Conservation (phyloP, 495 filamentous ascomycete species). For the Lasiosphaeris hirsuta region DNA sequence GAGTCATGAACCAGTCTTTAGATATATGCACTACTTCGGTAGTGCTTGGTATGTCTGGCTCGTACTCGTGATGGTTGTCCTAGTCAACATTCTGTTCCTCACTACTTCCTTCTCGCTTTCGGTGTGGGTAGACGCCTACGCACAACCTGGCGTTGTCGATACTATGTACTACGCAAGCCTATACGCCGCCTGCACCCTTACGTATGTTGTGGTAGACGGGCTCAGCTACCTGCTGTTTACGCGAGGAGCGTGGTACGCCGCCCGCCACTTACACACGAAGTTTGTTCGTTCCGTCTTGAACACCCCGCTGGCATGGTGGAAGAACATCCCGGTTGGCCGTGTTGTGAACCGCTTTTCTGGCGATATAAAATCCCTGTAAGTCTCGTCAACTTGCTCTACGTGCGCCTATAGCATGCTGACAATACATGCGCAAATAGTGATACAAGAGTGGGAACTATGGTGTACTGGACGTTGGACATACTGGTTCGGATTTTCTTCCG, state of each 20-base stretch:
- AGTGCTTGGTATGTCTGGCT: conserved; percentile 29
- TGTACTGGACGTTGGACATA: conserved; percentile 39
- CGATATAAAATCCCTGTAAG: conserved; percentile 45
- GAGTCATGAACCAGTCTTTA: conserved; percentile 20
- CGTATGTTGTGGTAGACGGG: conserved; percentile 31
- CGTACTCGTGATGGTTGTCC: conserved; percentile 27
- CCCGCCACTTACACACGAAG: conserved; percentile 42
- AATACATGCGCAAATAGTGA: conserved; percentile 16
- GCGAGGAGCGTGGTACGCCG: conserved; percentile 44
- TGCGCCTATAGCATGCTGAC: not conserved
- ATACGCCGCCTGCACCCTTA: conserved; percentile 32
- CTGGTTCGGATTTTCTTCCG: conserved; percentile 39
- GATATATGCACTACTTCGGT: conserved; percentile 40
- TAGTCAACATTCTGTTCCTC: conserved; percentile 29
- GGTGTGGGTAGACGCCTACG: conserved; percentile 52
- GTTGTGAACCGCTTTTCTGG: conserved; percentile 56
- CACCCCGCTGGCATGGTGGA: conserved; percentile 53
- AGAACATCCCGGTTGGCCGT: conserved; percentile 53
- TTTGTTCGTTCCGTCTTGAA: conserved; percentile 45
- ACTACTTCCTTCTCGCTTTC: conserved; percentile 40
- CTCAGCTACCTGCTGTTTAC: conserved; percentile 34
- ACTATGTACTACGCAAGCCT: conserved; percentile 38
- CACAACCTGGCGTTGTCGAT: conserved; percentile 29
- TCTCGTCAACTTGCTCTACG: not conserved
- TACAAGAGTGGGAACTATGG: conserved; percentile 33